Evolutionary conservation across 2,329 filamentous ascomycete genomes (phyloP), one percentile per base, ranked within the genome.

Genomic region (Trichoderma cornu-damae): DNA sequence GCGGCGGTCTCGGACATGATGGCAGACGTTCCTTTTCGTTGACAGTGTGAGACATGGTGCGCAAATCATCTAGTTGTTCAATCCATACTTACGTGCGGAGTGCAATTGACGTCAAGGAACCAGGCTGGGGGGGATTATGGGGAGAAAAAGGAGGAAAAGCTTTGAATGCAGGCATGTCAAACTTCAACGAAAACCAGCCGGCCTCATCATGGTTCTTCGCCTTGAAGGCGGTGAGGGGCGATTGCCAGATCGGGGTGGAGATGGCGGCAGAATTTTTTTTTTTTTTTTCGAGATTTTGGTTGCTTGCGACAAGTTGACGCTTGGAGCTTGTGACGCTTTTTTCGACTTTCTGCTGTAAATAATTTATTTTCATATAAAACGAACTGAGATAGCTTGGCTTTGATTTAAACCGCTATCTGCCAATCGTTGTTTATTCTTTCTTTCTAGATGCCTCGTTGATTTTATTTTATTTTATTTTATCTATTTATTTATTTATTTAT

Each of bases 1-100:
- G 66, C 62, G 59, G 68, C 65, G 79, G 77, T 77, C 68, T 82
- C 79, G 66, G 81, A 73, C 82, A 84, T 84, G 68, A 66, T 76
- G 69, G 22, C 46, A 37, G 48, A 58, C 58, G 54, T 58, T 60
- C 18, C 48, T 58, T 6, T 28, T 16, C 22, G 7, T 16, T 4
- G 58, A 28, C 11, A 20, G 50, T 34, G 57, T 49, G 26, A 53
- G 30, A 40, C 30, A n/a, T 44, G 34, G 30, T 11, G 26, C 7
- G 24, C 18, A 30, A 16, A 12, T 24, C 1, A 7, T 16, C 6
- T 6, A 34, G 20, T 9, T 11, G 30, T 5, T 3, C 7, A 20
- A 26, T 3, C 11, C 3, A 6, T 11, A 47, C 58, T 59, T 47
- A 59, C 58, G 40, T 48, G 30, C 30, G 43, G 22, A 68, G 62